These are phyloP conservation scores for Didymella pomorum DNA, from an alignment of 2,329 filamentous ascomycete species.

Conservation along the genomic window DNA sequence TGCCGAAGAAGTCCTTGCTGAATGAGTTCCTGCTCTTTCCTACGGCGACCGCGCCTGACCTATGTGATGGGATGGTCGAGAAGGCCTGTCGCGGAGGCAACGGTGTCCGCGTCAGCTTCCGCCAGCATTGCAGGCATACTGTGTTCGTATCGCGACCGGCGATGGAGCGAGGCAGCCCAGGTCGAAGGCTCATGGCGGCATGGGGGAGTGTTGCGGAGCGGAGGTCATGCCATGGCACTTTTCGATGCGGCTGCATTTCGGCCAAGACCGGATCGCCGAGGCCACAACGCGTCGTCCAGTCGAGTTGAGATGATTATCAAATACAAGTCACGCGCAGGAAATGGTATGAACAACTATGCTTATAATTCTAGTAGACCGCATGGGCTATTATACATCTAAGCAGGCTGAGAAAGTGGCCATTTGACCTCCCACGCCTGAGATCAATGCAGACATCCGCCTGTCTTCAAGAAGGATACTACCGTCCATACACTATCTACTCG, in stretches of 20 bases:
- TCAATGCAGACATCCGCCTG: constrained; percentile 32
- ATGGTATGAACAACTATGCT: constrained; percentile 13
- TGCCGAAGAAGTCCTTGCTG: constrained; percentile 51
- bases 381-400: constrained; percentile 43
- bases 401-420: constrained; percentile 39
- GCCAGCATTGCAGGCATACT: constrained; percentile 48
- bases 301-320: no score
- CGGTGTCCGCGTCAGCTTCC: constrained; percentile 35
- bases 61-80: constrained; percentile 37
- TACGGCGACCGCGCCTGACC: constrained; percentile 40
- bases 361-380: constrained; percentile 19
- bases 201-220: constrained; percentile 21
- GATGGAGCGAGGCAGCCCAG: constrained; percentile 41
- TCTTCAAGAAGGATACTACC: constrained; percentile 4
- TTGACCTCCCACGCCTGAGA: constrained; percentile 34
- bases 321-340: no score
- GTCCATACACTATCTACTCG: constrained; percentile 31
- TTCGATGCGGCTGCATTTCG: constrained; percentile 11
- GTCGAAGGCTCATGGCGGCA: constrained; percentile 51
- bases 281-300: background rate
- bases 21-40: constrained; percentile 45
- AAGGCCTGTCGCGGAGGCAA: constrained; percentile 37
- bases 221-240: constrained; percentile 16
- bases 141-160: constrained; percentile 38
- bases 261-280: background rate